Conservation (phyloP, 1,139 yeast genomes). For the Debaryomyces sp. region DNA sequence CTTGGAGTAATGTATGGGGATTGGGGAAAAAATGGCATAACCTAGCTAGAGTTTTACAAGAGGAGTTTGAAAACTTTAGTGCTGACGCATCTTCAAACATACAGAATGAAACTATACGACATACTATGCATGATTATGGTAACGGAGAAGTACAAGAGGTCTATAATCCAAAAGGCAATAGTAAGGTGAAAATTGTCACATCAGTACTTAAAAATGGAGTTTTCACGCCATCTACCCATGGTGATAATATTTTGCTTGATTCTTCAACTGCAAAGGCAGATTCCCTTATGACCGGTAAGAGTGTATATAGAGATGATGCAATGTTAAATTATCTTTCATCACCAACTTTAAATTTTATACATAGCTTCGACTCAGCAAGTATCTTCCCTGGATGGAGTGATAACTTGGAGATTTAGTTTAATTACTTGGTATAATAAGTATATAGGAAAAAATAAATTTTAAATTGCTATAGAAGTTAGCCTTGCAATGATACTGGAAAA, state of each 20-base stretch:
- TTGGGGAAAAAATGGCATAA: conserved; percentile 30
- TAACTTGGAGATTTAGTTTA: conserved; percentile 5
- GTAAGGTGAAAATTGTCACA: neutral
- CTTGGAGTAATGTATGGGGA: conserved; percentile 30
- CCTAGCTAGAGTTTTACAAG: conserved; percentile 21
- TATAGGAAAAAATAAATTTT: no score
- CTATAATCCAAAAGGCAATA: conserved; percentile 12
- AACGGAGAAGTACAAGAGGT: conserved; percentile 25
- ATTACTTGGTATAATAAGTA: no score
- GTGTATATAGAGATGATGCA: conserved; percentile 16
- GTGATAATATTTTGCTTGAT: neutral
- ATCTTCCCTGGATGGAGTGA: conserved; percentile 27
- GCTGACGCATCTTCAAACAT: conserved; percentile 16
- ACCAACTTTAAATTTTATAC: conserved; percentile 23
- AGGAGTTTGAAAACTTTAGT: conserved; percentile 18
- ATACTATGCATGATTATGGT: conserved; percentile 32
- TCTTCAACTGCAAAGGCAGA: neutral
- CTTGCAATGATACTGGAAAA: neutral
- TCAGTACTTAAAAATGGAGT: neutral
- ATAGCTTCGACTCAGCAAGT: conserved; percentile 22
- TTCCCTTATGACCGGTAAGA: conserved; percentile 15
- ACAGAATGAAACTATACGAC: conserved; percentile 24
- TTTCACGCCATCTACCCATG: neutral
- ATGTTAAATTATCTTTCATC: conserved; percentile 19
- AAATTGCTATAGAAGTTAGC: neutral